Evolutionary conservation across 2,329 filamentous ascomycete genomes (phyloP).

Genomic region (Apiospora sp.): DNA sequence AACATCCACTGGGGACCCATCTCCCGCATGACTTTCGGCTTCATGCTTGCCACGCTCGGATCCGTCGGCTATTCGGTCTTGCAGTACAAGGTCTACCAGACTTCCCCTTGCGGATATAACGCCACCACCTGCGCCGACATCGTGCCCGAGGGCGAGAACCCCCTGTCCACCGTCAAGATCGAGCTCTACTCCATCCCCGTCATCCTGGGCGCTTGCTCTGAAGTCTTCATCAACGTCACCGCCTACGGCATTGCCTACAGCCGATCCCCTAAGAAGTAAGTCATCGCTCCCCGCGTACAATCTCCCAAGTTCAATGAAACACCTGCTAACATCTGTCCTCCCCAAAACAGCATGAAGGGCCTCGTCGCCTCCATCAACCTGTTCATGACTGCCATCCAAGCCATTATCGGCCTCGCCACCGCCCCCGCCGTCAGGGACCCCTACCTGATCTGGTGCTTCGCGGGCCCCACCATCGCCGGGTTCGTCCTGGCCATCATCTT

Average conservation of each 20-base stretch:
- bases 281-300: not conserved
- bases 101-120: slow-evolving; percentile 50
- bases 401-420: slow-evolving; percentile 53
- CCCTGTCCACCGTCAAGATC: slow-evolving; percentile 55
- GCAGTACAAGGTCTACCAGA: slow-evolving; percentile 50
- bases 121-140: slow-evolving; percentile 43
- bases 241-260: slow-evolving; percentile 73
- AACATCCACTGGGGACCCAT: slow-evolving; percentile 66
- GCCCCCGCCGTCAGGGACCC: slow-evolving; percentile 57
- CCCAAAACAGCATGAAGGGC: slow-evolving; percentile 58
- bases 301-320: not conserved
- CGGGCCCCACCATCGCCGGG: slow-evolving; percentile 54
- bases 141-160: slow-evolving; percentile 43
- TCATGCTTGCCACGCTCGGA: slow-evolving; percentile 58
- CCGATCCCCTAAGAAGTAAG: slow-evolving; percentile 65
- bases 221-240: slow-evolving; percentile 68
- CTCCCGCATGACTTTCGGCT: slow-evolving; percentile 63
- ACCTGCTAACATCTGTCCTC: not conserved
- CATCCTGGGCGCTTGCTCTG: slow-evolving; percentile 58
- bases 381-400: slow-evolving; percentile 64
- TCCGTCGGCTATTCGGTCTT: slow-evolving; percentile 52
- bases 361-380: slow-evolving; percentile 64
- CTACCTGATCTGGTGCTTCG: slow-evolving; percentile 58
- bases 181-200: slow-evolving; percentile 61
- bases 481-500: slow-evolving; percentile 53